Base-by-base conservation (phyloP, 192 early-diverging fungal genomes). In the Backusella luteola region DNA sequence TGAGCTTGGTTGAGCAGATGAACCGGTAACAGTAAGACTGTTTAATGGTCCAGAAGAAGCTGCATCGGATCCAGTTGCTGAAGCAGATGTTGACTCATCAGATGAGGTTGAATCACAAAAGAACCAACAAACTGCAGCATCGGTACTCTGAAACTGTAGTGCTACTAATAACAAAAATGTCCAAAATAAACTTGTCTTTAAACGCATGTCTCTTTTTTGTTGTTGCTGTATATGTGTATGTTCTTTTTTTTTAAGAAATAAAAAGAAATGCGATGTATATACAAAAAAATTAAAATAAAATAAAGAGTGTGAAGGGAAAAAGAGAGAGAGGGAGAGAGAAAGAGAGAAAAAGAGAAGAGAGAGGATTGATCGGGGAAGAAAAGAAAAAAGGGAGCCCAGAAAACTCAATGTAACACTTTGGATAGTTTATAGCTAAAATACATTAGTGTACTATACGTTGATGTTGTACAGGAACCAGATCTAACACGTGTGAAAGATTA, bases 391-490 rank as follows among this genome's bases (percentile, higher is more conserved):
- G 56, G 26, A 29, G 23, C 56, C 56, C 8, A 63, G 29, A 63
- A 63, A 63, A 8, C 26, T 1, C 4, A 63, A 63, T 63, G 56
- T 63, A 63, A 63, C 56, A 63, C 56, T 29, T 63, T 63, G 56
- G 56, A 29, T 63, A 63, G 56, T 63, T 63, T 63, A 63, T 63
- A 26, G 56, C 56, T 63, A 63, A 63, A 63, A 63, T 63, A 63
- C 56, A 59, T 59, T 63, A 63, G 56, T 29, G 56, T 63, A 29
- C 0, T 63, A 26, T 63, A 63, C 56, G 4, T 14, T 63, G 7
- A 53, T 29, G 56, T 63, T 14, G 56, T 63, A 63, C 56, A 63
- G 56, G 23, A 63, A 63, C 56, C 56, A 63, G 23, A 26, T 29
- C 7, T 63, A 63, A 63, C 56, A 63, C 56, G 56, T 59, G 56